phyloP scores from a whole-genome alignment of 257 asterid species.

The Nicotiana sylvestris region DNA sequence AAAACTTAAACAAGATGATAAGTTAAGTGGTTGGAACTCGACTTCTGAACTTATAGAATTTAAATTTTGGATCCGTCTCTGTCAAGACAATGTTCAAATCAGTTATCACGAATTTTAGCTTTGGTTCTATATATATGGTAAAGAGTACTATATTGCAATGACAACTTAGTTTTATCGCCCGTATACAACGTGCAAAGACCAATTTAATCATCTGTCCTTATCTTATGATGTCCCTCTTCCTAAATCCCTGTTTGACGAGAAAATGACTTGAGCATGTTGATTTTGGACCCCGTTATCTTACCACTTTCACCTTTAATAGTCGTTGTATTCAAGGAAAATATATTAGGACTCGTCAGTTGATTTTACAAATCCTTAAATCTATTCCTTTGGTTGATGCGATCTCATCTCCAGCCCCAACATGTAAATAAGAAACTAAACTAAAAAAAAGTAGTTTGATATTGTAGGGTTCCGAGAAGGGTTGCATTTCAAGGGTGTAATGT shows the following conservation, averaged over 20 bases:
- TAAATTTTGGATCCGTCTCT: too few relatives aligned
- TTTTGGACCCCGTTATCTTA: not conserved
- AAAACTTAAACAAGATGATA: too few relatives aligned
- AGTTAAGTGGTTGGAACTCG: too few relatives aligned
- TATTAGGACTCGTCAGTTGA: not conserved
- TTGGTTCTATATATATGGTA: not conserved
- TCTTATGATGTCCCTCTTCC: slow-evolving; percentile 6
- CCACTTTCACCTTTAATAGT: not conserved
- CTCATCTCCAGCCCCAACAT: too few relatives aligned
- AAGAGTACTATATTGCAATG: not conserved
- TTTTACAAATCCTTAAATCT: too few relatives aligned
- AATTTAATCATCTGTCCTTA: slow-evolving; percentile 21
- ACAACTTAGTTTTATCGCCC: slow-evolving; percentile 13
- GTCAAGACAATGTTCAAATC: too few relatives aligned
- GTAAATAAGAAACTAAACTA: too few relatives aligned
- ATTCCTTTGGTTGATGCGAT: too few relatives aligned
- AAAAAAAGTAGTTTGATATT: too few relatives aligned
- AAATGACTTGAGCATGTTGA: not conserved
- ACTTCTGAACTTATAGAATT: too few relatives aligned
- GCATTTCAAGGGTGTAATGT: too few relatives aligned
- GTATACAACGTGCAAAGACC: slow-evolving; percentile 18
- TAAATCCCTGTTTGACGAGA: slow-evolving; percentile 11
- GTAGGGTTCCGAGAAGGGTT: too few relatives aligned
- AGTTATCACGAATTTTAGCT: not conserved
- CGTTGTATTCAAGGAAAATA: not conserved